phyloP scores from a whole-genome alignment of 768 basidiomycete species.

The Podaxis mareebaensis region DNA sequence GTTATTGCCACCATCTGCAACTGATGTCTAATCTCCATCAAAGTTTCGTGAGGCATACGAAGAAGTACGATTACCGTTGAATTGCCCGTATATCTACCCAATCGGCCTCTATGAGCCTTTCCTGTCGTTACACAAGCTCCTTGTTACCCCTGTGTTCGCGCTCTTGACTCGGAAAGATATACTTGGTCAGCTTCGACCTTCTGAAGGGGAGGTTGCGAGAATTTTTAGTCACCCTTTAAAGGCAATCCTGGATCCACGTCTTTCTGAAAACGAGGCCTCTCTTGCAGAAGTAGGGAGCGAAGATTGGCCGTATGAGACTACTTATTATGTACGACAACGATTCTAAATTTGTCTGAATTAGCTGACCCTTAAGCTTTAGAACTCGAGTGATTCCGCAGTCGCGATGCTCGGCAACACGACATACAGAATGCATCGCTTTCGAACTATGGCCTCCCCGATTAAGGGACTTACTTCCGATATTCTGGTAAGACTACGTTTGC shows the following conservation, averaged over 20 bases:
- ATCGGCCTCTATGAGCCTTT: conserved; percentile 67
- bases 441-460: conserved; percentile 74
- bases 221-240: conserved; percentile 84
- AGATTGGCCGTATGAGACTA: conserved; percentile 80
- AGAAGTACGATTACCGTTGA: conserved; percentile 72
- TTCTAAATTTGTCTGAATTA: neutral
- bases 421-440: conserved; percentile 86
- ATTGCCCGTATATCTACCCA: conserved; percentile 56
- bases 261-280: conserved; percentile 40
- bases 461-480: conserved; percentile 87
- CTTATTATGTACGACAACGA: conserved; percentile 59
- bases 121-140: conserved; percentile 62
- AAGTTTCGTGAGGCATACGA: conserved; percentile 85
- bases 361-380: conserved; percentile 29
- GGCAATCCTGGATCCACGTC: conserved; percentile 63
- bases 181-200: conserved; percentile 52
- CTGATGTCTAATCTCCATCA: conserved; percentile 11
- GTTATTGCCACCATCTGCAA: conserved; percentile 26
- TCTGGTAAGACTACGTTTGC: conserved; percentile 48
- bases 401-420: conserved; percentile 47
- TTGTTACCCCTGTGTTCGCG: conserved; percentile 82
- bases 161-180: conserved; percentile 57
- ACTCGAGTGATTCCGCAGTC: conserved; percentile 51
- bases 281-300: conserved; percentile 63
- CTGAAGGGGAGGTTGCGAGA: conserved; percentile 67